Conservation (phyloP, 2,329 filamentous ascomycete species). For the Penicillium crustosum region DNA sequence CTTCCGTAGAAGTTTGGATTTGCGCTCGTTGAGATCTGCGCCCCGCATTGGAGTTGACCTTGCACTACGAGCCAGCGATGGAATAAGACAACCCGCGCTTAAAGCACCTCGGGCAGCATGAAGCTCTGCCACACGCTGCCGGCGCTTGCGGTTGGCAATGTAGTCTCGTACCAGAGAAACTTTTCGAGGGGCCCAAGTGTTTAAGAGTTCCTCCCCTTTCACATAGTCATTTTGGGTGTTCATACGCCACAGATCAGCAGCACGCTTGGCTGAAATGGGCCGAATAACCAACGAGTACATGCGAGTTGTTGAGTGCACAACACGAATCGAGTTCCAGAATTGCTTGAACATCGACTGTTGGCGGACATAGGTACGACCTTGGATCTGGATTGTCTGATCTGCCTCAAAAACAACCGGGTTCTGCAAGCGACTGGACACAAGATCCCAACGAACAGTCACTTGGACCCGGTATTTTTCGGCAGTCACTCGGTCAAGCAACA, state of each 20-base stretch:
- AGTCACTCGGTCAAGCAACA: constrained; percentile 90
- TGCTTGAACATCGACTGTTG: constrained; percentile 84
- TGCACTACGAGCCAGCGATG: constrained; percentile 36
- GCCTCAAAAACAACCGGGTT: constrained; percentile 84
- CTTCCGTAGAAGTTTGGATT: constrained; percentile 41
- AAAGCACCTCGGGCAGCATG: constrained; percentile 58
- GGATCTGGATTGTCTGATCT: constrained; percentile 77
- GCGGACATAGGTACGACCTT: constrained; percentile 79
- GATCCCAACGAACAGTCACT: constrained; percentile 81
- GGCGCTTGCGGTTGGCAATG: constrained; percentile 71
- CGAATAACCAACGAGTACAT: constrained; percentile 86
- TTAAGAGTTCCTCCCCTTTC: constrained; percentile 87
- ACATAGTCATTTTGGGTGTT: constrained; percentile 94
- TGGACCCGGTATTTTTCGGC: constrained; percentile 91
- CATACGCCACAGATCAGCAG: constrained; percentile 93
- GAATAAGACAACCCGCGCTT: constrained; percentile 40
- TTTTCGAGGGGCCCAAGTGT: constrained; percentile 82
- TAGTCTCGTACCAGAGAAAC: constrained; percentile 90
- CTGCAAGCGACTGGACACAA: constrained; percentile 78
- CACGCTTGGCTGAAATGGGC: constrained; percentile 84
- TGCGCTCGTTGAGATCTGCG: constrained; percentile 39
- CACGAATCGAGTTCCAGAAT: constrained; percentile 78
- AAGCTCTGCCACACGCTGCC: constrained; percentile 73
- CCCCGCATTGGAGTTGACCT: constrained; percentile 39
- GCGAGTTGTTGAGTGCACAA: constrained; percentile 81